Evolutionary conservation across 2,329 filamentous ascomycete species (phyloP), one percentile per base, ranked within the genome.

Genomic region (Xylariaceae sp.): DNA sequence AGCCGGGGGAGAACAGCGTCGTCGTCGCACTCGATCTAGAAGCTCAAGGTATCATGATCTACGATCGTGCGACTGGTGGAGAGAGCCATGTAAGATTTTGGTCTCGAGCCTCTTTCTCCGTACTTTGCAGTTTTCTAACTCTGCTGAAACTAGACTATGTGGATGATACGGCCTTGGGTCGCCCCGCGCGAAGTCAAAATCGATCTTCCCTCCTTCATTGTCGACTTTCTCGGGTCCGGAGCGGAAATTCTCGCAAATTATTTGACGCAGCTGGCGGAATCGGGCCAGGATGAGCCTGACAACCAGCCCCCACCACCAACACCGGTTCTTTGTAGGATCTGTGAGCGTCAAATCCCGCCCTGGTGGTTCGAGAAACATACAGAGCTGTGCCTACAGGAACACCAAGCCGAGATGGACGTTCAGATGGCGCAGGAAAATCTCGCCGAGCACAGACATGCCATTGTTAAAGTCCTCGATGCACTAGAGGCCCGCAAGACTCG

Each of bases 301-400:
- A 79, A 83, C 54, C 82, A 89, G 59, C 81, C 88, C 8, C 87
- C 88, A 3, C 88, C 90, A 0, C 71, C 81, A 36, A 45, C 15
- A 9, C 87, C 88, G 1, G 84, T 97, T 4, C 76, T 98, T 12
- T 98, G 92, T 62, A 88, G 92, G 36, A 97, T 98, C 39, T 98
- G 92, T 62, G 92, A 98, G 60, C 86, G 92, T 38, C 88, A 96
- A 47, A 97, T 98, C 44, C 88, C 88, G 4, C 88, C 90, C 1
- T 98, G 92, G 92, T 98, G 92, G 94, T 98, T 98, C 53, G 92
- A 98, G 65, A 98, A 97, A 63, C 92, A 98, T 60, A 95, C 90
- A 2, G 94, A 98, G 55, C 69, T 97, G 14, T 98, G 92, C 57
- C 71, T 96, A 39, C 89, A 97, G 59, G 92, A 98, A 60, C 92